Evolutionary conservation across 2,329 filamentous ascomycete species (phyloP).

Genomic region (Sphaerostilbella broomeana): DNA sequence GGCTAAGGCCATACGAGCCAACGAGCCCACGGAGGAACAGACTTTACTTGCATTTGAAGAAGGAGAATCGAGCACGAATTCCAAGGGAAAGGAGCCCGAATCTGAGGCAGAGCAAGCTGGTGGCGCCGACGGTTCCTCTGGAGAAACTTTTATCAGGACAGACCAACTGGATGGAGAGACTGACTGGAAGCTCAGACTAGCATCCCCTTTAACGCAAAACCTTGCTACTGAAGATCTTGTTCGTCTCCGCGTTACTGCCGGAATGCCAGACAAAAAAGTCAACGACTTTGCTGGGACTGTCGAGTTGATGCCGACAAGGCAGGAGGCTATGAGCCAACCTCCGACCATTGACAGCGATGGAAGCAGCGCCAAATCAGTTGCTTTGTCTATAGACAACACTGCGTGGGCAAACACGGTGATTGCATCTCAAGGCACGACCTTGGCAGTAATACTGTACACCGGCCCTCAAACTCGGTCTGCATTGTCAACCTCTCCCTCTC

Average conservation of each 20-base stretch:
- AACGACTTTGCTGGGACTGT: conserved; percentile 93
- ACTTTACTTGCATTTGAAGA: conserved; percentile 36
- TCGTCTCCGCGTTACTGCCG: conserved; percentile 65
- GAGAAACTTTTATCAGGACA: conserved; percentile 94
- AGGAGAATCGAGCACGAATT: conserved; percentile 25
- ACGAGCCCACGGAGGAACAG: conserved; percentile 32
- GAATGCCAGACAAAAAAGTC: conserved; percentile 87
- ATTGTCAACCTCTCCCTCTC: conserved; percentile 81
- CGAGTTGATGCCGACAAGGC: conserved; percentile 57
- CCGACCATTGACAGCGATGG: conserved; percentile 27
- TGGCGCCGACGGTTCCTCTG: conserved; percentile 42
- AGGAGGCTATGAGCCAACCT: conserved; percentile 40
- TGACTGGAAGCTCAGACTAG: conserved; percentile 92
- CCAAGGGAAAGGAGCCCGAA: conserved; percentile 31
- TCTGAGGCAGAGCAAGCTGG: conserved; percentile 21
- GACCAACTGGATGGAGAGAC: conserved; percentile 97
- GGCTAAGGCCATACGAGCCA: conserved; percentile 21
- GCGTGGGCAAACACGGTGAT: conserved; percentile 98
- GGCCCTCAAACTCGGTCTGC: conserved; percentile 91
- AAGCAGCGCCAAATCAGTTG: conserved; percentile 50
- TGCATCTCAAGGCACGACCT: conserved; percentile 80
- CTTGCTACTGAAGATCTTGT: conserved; percentile 66
- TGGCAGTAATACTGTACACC: conserved; percentile 90
- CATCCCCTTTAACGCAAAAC: conserved; percentile 78
- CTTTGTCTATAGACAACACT: conserved; percentile 90